phyloP scores from a whole-genome alignment of 129 eudicot species.

The Scalesia atractyloides region DNA sequence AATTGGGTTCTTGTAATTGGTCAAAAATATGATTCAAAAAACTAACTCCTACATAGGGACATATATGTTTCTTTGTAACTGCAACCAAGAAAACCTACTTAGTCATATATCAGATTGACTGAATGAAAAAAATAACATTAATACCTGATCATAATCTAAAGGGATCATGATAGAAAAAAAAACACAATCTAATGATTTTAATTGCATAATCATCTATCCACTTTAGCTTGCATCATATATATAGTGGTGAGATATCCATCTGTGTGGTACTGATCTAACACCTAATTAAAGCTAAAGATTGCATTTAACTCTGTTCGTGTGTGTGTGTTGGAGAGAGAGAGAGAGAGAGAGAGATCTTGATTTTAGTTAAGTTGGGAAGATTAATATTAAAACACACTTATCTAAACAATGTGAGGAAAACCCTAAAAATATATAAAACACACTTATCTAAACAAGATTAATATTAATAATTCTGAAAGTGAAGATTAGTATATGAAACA shows the following conservation, averaged over 20 bases:
- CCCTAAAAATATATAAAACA: slow-evolving; percentile 25
- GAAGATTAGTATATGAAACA: slow-evolving; percentile 8
- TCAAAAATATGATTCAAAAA: no score
- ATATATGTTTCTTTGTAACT: no score
- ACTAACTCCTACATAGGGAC: no score
- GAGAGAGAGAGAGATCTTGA: background rate
- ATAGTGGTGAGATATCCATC: no score
- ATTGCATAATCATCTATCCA: background rate
- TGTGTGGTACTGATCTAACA: no score
- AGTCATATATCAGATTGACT: background rate
- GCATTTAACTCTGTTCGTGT: no score
- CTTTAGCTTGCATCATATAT: background rate
- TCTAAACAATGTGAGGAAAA: slow-evolving; percentile 22
- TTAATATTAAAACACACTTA: no score
- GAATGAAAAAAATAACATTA: background rate
- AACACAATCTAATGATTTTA: slow-evolving; percentile 3
- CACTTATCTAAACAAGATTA: slow-evolving; percentile 21
- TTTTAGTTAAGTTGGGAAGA: background rate
- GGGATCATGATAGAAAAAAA: background rate
- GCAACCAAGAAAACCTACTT: background rate
- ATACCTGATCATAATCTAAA: background rate
- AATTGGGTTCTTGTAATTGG: no score
- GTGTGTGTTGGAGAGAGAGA: no score
- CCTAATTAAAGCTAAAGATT: no score
- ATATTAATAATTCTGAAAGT: slow-evolving; percentile 7